Base-by-base conservation (phyloP, 257 asterid species). In the Rehmannia glutinosa region DNA sequence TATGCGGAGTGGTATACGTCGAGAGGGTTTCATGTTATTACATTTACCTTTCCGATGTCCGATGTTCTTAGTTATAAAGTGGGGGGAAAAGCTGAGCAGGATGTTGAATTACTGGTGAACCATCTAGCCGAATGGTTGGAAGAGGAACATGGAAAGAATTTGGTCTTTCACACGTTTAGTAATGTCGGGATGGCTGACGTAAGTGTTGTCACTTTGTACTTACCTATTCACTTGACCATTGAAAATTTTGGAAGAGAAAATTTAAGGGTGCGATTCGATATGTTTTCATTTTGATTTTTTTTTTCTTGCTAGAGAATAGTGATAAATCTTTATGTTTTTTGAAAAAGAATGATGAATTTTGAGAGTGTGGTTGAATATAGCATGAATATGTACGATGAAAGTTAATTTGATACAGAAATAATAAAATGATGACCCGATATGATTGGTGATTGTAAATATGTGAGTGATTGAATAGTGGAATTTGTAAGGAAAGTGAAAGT, bases 181-280 rank as follows among this genome's bases (percentile, higher is more conserved):
- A 93, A 93, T 73, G 90, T n/a, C 98, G 7, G 94, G 98, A 54
- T 93, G 95, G 97, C 73, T 93, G 47, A 88, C 87, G 97, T 90
- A 71, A 84, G 96, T 87, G 23, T 71, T 27, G n/a, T n/a, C n/a
- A n/a, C n/a, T 35, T 62, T 30, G 1, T 50, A 55, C 6, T 45
- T 43, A 3, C 53, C 2, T 23, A 30, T 10, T 23, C 43, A 33
- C n/a, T 13, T 7, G 23, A 25, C 55, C 12, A 5, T 16, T 49
- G 15, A 15, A 9, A 20, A 20, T 3, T 2, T 64, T 10, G 7
- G 33, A 12, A 25, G 11, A n/a, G n/a, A n/a, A n/a, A n/a, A n/a
- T n/a, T n/a, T n/a, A n/a, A n/a, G n/a, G n/a, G n/a, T n/a, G n/a
- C n/a, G n/a, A n/a, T n/a, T n/a, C n/a, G n/a, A n/a, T n/a, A n/a